These are phyloP conservation scores for Pseudogymnoascus sp. DNA, from an alignment of 2,329 filamentous ascomycete genomes.

Conservation along the genomic window DNA sequence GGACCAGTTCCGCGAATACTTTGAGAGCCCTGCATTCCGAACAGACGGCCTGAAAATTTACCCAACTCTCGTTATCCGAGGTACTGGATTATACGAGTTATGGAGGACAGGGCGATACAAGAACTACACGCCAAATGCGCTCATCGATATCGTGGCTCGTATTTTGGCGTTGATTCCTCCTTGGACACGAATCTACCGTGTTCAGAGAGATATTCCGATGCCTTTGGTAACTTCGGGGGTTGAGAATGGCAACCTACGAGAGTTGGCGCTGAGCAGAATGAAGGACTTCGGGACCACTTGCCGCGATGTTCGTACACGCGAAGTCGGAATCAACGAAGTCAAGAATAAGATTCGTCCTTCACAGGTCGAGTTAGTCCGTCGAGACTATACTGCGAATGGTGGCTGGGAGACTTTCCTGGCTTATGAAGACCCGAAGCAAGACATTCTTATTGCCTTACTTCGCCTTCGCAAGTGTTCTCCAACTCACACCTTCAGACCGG, in stretches of 20 bases:
- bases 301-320: conserved; percentile 88
- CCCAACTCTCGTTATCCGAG: conserved; percentile 91
- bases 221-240: conserved; percentile 97
- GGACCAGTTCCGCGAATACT: conserved; percentile 96
- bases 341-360: conserved; percentile 97
- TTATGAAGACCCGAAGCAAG: conserved; percentile 97
- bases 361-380: conserved; percentile 87
- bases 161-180: conserved; percentile 91
- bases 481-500: conserved; percentile 85
- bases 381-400: conserved; percentile 90
- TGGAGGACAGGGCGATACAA: conserved; percentile 97
- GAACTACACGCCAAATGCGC: conserved; percentile 95
- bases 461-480: conserved; percentile 83
- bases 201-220: conserved; percentile 99
- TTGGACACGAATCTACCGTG: conserved; percentile 97
- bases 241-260: conserved; percentile 92
- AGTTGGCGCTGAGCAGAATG: conserved; percentile 93
- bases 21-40: conserved; percentile 90
- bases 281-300: conserved; percentile 98
- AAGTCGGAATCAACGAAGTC: conserved; percentile 97
- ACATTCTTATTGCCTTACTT: conserved; percentile 88
- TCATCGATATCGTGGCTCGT: conserved; percentile 93
- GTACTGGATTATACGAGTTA: conserved; percentile 91
- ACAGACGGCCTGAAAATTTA: conserved; percentile 98
- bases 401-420: conserved; percentile 98